Evolutionary conservation across 108 stramenopile species (phyloP), one percentile per base, ranked within the genome.

Genomic region (Cyclotella kingstonii): DNA sequence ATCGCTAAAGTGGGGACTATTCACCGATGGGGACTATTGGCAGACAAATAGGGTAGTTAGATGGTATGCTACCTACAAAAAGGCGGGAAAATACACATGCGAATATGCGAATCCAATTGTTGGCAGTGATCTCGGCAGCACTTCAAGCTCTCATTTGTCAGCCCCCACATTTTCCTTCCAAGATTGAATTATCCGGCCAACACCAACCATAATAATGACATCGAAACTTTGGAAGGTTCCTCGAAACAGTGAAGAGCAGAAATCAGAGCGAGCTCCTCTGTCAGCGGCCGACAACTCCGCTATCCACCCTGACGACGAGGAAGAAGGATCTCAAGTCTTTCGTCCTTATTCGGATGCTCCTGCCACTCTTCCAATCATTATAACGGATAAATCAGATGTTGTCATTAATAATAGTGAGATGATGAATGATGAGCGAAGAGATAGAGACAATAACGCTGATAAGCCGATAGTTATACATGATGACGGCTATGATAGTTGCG

Each of bases 331-430:
- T 14, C 22, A 54, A 29, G 34, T 49, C 2, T n/a, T n/a, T n/a
- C n/a, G n/a, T n/a, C 51, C 63, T 35, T 64, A 64, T 23, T 54
- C 52, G 30, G 63, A 64, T 17, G 33, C 39, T 27, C 55, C 55
- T 1, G 22, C 18, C 27, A 19, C 51, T 43, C 41, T 28, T 3
- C 17, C 36, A 25, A 10, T 1, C 41, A 6, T 18, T 52, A 30
- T 15, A 23, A 44, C 19, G 29, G 39, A n/a, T 12, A 33, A 45
- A 19, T 14, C 14, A 18, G 35, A 17, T 15, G 48, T n/a, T 3
- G 25, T 15, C 36, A 22, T 12, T 23, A 38, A 12, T 14, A 51
- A 36, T 14, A 26, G 25, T 39, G 25, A 49, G 2, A 51, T 29
- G 41, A 29, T 18, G 5, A 35, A 34, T 29, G 28, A 30, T 9